phyloP scores from a whole-genome alignment of 345 rosid species.

The Lepidium aucheri region DNA sequence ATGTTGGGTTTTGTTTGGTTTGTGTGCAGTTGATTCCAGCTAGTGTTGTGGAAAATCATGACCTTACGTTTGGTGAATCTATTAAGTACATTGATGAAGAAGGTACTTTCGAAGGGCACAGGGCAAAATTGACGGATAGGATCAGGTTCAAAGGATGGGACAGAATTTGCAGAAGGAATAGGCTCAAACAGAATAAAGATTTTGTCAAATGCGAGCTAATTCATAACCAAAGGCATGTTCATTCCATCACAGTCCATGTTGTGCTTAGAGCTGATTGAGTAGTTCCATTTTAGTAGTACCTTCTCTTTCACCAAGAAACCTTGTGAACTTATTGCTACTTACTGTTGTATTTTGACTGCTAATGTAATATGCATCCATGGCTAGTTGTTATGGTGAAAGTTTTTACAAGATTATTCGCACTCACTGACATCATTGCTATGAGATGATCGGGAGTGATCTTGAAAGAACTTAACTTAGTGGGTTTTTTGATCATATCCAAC shows the following conservation, averaged over 20 bases:
- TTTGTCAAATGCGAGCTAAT: not conserved
- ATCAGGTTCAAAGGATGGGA: constrained; percentile 14
- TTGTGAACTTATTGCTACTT: not conserved
- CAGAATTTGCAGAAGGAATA: constrained; percentile 20
- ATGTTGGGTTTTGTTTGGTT: not conserved
- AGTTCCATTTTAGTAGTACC: not conserved
- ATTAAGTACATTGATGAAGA: constrained; percentile 1
- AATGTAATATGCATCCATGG: not conserved
- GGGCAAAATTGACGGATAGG: constrained; percentile 3
- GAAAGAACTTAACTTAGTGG: constrained; percentile 1
- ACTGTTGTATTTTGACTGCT: not conserved
- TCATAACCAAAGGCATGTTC: not conserved
- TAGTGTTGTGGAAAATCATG: not conserved
- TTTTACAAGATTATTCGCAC: not conserved
- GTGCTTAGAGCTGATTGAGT: not conserved
- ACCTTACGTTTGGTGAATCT: not conserved
- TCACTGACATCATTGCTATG: constrained; percentile 46
- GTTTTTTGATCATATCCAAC: constrained; percentile 14
- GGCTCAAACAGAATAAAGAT: not conserved
- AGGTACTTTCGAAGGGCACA: not conserved
- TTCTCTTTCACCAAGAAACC: too few relatives aligned
- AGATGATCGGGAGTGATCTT: constrained; percentile 30
- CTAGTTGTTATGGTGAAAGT: too few relatives aligned
- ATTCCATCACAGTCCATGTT: constrained; percentile 3
- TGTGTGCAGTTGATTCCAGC: constrained; percentile 6